Conservation (phyloP, 352 stramenopile species). For the Phytopythium boreale region DNA sequence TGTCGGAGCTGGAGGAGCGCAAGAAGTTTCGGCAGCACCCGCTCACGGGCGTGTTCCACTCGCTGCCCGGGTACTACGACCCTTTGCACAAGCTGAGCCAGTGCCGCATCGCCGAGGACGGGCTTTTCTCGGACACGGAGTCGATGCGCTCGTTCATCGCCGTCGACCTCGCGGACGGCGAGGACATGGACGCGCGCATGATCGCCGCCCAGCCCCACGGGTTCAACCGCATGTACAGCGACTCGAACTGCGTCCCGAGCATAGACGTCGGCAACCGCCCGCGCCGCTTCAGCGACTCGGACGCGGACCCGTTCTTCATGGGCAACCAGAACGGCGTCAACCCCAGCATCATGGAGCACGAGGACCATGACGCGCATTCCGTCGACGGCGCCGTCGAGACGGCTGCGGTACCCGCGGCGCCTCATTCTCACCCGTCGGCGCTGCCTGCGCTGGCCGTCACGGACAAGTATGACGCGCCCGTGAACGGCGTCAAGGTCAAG, state of each 20-base stretch:
- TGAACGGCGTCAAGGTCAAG: neutral
- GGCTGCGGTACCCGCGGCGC: conserved; percentile 13
- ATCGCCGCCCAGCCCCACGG: conserved; percentile 51
- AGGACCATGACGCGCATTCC: conserved; percentile 28
- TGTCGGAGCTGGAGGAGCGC: conserved; percentile 85
- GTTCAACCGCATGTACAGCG: conserved; percentile 72
- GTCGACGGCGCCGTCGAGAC: conserved; percentile 26
- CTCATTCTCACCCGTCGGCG: conserved; percentile 16
- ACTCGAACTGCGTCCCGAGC: conserved; percentile 46
- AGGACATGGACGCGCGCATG: conserved; percentile 37
- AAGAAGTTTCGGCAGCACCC: conserved; percentile 89
- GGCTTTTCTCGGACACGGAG: conserved; percentile 68
- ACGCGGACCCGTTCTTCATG: conserved; percentile 69
- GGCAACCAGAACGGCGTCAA: conserved; percentile 28
- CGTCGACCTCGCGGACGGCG: conserved; percentile 64
- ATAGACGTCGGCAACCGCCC: conserved; percentile 38
- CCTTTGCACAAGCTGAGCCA: conserved; percentile 75
- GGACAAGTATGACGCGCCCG: conserved; percentile 30
- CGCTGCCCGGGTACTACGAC: conserved; percentile 83
- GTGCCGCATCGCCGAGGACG: conserved; percentile 60
- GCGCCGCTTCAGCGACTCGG: conserved; percentile 79
- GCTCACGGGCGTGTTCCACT: conserved; percentile 87
- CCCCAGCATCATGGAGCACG: conserved; percentile 18
- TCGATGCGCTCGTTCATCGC: conserved; percentile 77
- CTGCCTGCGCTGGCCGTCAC: conserved; percentile 26